Evolutionary conservation across 2,329 filamentous ascomycete genomes (phyloP).

Genomic region (Aspergillus sp.): DNA sequence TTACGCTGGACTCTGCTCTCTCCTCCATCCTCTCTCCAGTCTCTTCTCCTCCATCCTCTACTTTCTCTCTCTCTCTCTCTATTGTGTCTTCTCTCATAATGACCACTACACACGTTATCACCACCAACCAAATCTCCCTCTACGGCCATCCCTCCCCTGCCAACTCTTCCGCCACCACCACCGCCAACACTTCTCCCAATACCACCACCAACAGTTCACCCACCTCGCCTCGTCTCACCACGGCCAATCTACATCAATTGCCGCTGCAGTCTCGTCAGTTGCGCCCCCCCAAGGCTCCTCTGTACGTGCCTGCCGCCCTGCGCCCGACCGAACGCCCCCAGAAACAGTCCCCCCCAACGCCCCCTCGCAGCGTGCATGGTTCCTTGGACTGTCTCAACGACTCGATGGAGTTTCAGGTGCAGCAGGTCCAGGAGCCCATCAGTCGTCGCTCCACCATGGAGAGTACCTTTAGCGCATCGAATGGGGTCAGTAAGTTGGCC

Average conservation of each 20-base stretch:
- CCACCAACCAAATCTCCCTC: slow-evolving; percentile 28
- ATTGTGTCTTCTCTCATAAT: background rate
- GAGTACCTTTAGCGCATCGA: slow-evolving; percentile 28
- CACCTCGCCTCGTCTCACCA: slow-evolving; percentile 41
- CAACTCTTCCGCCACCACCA: slow-evolving; percentile 43
- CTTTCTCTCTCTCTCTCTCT: background rate
- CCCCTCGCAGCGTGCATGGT: slow-evolving; percentile 47
- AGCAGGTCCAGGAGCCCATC: slow-evolving; percentile 23
- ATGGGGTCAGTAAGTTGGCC: slow-evolving; percentile 37
- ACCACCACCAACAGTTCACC: slow-evolving; percentile 49
- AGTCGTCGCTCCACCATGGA: slow-evolving; percentile 35
- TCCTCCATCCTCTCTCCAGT: background rate
- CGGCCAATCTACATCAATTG: slow-evolving; percentile 27
- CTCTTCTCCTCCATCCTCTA: background rate
- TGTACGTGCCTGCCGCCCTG: slow-evolving; percentile 56
- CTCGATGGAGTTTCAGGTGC: slow-evolving; percentile 7
- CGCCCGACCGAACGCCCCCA: slow-evolving; percentile 51
- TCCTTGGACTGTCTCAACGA: slow-evolving; percentile 44
- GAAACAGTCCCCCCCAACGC: slow-evolving; percentile 38
- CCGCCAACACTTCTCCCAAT: slow-evolving; percentile 45
- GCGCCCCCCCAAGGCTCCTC: slow-evolving; percentile 51
- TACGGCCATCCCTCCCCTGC: slow-evolving; percentile 38
- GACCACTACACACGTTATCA: slow-evolving; percentile 28
- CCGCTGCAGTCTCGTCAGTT: slow-evolving; percentile 47
- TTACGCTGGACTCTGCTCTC: background rate